Evolutionary conservation across 2,329 filamentous ascomycete genomes (phyloP), one percentile per base, ranked within the genome.

Genomic region (Colletotrichum falcatum): DNA sequence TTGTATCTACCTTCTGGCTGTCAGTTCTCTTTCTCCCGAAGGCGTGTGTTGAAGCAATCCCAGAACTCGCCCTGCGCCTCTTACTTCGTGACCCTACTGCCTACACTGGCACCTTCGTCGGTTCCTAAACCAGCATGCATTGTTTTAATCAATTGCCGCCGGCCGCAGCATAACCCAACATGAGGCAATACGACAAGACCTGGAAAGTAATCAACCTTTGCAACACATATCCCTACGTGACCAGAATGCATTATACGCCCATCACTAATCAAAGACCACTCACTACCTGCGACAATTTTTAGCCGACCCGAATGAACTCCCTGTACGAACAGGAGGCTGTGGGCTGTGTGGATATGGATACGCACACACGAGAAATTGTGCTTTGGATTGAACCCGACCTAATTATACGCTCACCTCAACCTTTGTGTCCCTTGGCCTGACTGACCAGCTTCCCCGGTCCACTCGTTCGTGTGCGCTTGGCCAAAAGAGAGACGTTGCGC

Each of bases 221-320:
- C 26, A 49, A 48, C 37, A 46, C 20, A n/a, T 23, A 20, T 16
- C 26, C 35, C 26, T 20, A 66, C 56, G 28, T 61, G 28, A 16
- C 54, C 35, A 44, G 37, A 54, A 48, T 53, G 30, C 37, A 51
- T 46, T 18, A n/a, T n/a, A 51, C 20, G 33, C 11, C 51, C 51
- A 23, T 55, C 30, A 54, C 8, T 35, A 9, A 37, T 55, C 11
- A 18, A 26, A 1, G 20, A 35, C 37, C 35, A 37, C 12, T 16
- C 39, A 65, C 23, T 68, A 53, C 53, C 23, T 68, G 61, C 53
- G 65, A 26, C 60, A 53, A 58, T 58, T 58, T 58, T 18, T 26
- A 64, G 51, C 42, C 53, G 33, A 39, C 28, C 33, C 12, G 11
- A n/a, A 37, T 8, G 33, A 55, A 37, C n/a, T 37, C 53, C 53